phyloP scores from a whole-genome alignment of 768 basidiomycete genomes.

The Calocybe gangraenosa region DNA sequence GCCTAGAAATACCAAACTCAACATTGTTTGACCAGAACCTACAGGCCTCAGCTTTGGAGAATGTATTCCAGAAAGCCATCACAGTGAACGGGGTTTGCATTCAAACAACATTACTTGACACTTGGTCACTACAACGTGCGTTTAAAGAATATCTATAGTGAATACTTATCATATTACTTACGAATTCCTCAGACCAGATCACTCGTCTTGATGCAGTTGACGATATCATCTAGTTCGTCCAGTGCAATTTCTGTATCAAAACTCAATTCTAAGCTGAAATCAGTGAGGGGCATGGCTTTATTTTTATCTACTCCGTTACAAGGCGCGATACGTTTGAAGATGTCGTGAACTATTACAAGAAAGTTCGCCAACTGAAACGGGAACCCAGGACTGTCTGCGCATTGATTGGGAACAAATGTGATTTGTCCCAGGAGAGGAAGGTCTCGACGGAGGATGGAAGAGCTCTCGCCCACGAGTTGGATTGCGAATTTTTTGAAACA shows the following conservation, averaged over 20 bases:
- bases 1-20: too few relatives aligned
- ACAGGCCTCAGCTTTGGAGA: neutral
- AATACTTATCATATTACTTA: slow-evolving; percentile 5
- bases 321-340: slow-evolving; percentile 22
- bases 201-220: neutral
- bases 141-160: slow-evolving; percentile 4
- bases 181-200: neutral
- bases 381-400: slow-evolving; percentile 17
- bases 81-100: slow-evolving; percentile 15
- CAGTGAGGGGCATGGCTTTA: slow-evolving; percentile 20
- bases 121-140: slow-evolving; percentile 21
- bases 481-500: slow-evolving; percentile 24
- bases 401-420: slow-evolving; percentile 25
- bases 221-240: neutral
- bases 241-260: slow-evolving; percentile 11
- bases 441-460: slow-evolving; percentile 21
- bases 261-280: neutral
- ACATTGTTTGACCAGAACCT: neutral
- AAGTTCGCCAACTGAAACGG: slow-evolving; percentile 18
- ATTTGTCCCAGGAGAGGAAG: slow-evolving; percentile 18
- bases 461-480: slow-evolving; percentile 21
- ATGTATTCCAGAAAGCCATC: slow-evolving; percentile 12
- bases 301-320: slow-evolving; percentile 20
- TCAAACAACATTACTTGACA: slow-evolving; percentile 15
- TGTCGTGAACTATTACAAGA: slow-evolving; percentile 19